Base-by-base conservation (phyloP, 108 stramenopile species). In the Cyclotella distinguenda region DNA sequence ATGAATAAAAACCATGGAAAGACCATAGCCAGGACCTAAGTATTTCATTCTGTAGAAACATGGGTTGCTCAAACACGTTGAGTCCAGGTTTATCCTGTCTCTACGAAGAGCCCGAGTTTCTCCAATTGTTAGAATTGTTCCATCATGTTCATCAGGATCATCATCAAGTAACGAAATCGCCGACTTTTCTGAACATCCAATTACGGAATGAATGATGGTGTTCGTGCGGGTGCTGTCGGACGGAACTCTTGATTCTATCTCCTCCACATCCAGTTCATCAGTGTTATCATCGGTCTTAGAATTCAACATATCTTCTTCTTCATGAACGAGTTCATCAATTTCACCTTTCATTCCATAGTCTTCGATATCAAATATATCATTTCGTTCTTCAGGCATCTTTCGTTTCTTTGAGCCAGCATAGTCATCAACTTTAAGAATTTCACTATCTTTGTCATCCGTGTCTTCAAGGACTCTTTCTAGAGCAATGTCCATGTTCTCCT, bases 401-500 rank as follows among this genome's bases (percentile, higher is more conserved):
- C 77, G 66, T 54, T 78, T 76, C 28, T 63, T 73, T 21, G 68
- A 43, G 38, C 40, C 57, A 43, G 21, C 60, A 38, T 23, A 61
- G 15, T 60, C 75, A 15, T 52, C 67, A 2, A 70, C 53, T 28
- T 72, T 74, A 11, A 82, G 43, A 23, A 84, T 64, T 36, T 88
- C 86, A 25, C 83, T 78, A 16, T 70, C 67, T 45, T 70, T 59
- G 23, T 28, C 66, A 38, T 72, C 63, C 47, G n/a, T n/a, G n/a
- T n/a, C n/a, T n/a, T 77, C 74, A 2, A 75, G 42, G 38, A 51
- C 66, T 28, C 70, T 66, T 27, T 76, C 57, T 6, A 94, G 77
- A 38, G 89, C 89, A 38, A 94, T 80, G n/a, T 82, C 88, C 70
- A 84, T 72, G 54, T 89, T 89, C 62, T 91, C 88, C 48, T 85